A percentile compares a stretch with the other conserved stretches of the same genome.
These are phyloP conservation scores for Tetrastigma voinierianum DNA, from an alignment of 164 flowering plant species.

Conservation along the genomic window DNA sequence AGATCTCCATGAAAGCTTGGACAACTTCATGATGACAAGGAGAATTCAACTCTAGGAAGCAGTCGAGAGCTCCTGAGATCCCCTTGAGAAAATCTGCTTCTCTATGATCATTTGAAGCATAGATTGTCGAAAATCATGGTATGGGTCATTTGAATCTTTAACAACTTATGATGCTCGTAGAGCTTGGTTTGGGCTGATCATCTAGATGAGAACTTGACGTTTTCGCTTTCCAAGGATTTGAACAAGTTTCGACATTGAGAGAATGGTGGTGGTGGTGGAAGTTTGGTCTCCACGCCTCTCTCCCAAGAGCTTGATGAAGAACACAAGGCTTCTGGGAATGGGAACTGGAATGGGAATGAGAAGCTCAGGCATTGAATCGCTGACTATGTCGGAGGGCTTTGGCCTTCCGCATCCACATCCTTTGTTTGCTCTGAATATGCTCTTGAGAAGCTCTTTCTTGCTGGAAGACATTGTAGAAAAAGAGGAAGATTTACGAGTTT, in stretches of 20 bases:
- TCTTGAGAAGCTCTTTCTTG: slow-evolving; percentile 14
- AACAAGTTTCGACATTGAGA: neutral
- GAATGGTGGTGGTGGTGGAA: slow-evolving; percentile 4
- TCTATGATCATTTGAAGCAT: slow-evolving; percentile 78
- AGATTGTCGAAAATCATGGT: slow-evolving; percentile 58
- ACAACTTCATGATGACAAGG: slow-evolving; percentile 50
- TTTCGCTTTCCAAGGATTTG: slow-evolving; percentile 11
- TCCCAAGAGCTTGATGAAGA: slow-evolving; percentile 16
- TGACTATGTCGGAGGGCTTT: slow-evolving; percentile 12
- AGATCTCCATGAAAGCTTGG: slow-evolving; percentile 60
- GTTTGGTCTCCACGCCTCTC: neutral
- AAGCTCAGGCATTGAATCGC: too few species aligned
- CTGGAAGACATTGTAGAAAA: slow-evolving; percentile 11
- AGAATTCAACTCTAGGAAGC: slow-evolving; percentile 62
- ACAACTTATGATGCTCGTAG: slow-evolving; percentile 55
- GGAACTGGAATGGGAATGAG: too few species aligned
- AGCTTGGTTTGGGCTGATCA: slow-evolving; percentile 22
- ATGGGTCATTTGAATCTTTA: slow-evolving; percentile 69
- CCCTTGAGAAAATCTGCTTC: slow-evolving; percentile 51
- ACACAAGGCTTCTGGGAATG: neutral
- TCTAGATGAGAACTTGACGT: slow-evolving; percentile 16
- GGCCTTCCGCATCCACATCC: slow-evolving; percentile 24
- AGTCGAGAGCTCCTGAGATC: slow-evolving; percentile 54
- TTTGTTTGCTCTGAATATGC: slow-evolving; percentile 9
- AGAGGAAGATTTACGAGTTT: neutral